Percentiles rank a stretch among this genome's conserved stretches.
phyloP scores from a whole-genome alignment of 2,329 filamentous ascomycete species.

The Tolypocladium tropicale region DNA sequence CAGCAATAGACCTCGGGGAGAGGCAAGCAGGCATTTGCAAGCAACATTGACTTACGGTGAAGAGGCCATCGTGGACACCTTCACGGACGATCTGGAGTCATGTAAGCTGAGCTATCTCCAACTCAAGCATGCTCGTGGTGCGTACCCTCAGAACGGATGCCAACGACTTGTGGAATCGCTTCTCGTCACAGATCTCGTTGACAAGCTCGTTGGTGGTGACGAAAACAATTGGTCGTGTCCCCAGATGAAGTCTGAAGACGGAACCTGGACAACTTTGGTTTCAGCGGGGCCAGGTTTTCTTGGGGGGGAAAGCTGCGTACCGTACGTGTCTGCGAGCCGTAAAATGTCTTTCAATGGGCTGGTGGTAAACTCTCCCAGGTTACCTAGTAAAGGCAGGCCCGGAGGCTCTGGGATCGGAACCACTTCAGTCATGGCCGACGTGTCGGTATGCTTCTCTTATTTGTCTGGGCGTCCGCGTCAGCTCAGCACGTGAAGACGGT shows the following conservation, averaged over 20 bases:
- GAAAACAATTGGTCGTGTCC: conserved; percentile 36
- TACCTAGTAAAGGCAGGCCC: conserved; percentile 55
- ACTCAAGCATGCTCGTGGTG: not conserved
- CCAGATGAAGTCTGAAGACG: conserved; percentile 47
- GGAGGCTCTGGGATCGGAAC: conserved; percentile 52
- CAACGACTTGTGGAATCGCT: conserved; percentile 51
- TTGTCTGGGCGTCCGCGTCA: not conserved
- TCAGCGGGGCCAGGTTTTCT: not conserved
- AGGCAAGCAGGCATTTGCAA: too few species aligned
- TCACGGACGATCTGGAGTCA: conserved; percentile 40
- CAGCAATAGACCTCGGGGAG: conserved; percentile 4
- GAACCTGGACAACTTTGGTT: conserved; percentile 30
- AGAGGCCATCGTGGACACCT: conserved; percentile 54
- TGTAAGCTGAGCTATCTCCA: not conserved
- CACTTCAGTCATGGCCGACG: conserved; percentile 18
- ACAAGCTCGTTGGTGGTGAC: conserved; percentile 44
- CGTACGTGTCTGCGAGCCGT: conserved; percentile 54
- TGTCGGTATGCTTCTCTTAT: not conserved
- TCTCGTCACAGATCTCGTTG: conserved; percentile 56
- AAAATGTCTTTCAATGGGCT: conserved; percentile 45
- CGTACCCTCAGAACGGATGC: conserved; percentile 32
- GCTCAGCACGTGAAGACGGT: not conserved
- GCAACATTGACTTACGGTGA: conserved; percentile 37
- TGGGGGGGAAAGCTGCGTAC: conserved; percentile 24
- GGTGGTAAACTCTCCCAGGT: conserved; percentile 51